These are phyloP conservation scores for Sisymbrium irio DNA, from an alignment of 345 rosid genomes.

Conservation along the genomic window DNA sequence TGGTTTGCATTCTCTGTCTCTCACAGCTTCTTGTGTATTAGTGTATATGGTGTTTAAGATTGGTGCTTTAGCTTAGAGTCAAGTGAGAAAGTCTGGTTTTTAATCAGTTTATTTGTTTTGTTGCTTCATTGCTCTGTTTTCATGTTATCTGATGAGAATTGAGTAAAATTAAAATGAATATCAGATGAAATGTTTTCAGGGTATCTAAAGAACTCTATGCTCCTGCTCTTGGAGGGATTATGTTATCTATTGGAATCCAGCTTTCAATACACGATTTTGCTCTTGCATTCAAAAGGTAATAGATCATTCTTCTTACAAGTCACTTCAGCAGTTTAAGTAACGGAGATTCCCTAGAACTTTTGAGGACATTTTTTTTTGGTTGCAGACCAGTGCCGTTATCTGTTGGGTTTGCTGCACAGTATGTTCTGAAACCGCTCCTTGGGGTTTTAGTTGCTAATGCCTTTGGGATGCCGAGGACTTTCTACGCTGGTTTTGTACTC, in stretches of 20 bases:
- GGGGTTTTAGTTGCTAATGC: conserved; percentile 79
- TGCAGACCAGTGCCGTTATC: conserved; percentile 86
- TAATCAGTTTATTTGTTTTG: not conserved
- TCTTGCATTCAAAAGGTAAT: conserved; percentile 79
- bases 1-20: no score
- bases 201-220: conserved; percentile 92
- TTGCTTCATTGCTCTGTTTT: conserved; percentile 1
- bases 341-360: not conserved
- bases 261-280: conserved; percentile 86
- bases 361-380: not conserved
- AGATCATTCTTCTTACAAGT: not conserved
- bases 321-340: not conserved
- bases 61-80: not conserved
- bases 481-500: conserved; percentile 85
- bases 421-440: conserved; percentile 70
- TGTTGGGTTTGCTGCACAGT: conserved; percentile 73
- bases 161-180: not conserved
- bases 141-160: not conserved
- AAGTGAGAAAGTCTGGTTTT: not conserved
- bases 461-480: conserved; percentile 64
- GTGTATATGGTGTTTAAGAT: not conserved
- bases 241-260: conserved; percentile 90
- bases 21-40: not conserved
- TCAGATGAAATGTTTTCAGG: conserved; percentile 44
- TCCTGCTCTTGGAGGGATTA: conserved; percentile 95